A percentile compares a stretch with the other conserved stretches of the same genome.
Conservation (phyloP, 2,329 filamentous ascomycete genomes). For the Ophiostoma himal-ulmi region DNA sequence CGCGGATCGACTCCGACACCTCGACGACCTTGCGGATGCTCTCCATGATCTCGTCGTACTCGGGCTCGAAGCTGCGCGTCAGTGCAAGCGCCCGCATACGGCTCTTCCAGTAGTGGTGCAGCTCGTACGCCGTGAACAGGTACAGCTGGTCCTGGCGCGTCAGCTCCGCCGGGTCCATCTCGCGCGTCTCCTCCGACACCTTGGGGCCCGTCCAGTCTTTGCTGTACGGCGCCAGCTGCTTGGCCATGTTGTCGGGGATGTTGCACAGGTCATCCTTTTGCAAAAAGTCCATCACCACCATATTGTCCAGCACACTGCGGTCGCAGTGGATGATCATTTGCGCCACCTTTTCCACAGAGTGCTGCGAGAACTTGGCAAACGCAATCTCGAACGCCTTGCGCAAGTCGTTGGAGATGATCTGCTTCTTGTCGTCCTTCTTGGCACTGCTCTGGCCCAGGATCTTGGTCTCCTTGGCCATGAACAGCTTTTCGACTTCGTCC, state of each 20-base stretch:
- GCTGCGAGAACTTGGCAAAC: slow-evolving; percentile 84
- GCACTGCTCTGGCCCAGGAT: slow-evolving; percentile 63
- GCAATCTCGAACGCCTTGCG: slow-evolving; percentile 90
- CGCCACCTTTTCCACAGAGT: slow-evolving; percentile 75
- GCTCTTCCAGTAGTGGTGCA: slow-evolving; percentile 98
- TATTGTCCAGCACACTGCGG: slow-evolving; percentile 77
- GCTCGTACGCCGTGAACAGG: slow-evolving; percentile 83
- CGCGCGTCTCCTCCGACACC: slow-evolving; percentile 68
- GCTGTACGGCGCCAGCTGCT: slow-evolving; percentile 89
- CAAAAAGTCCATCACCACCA: slow-evolving; percentile 92
- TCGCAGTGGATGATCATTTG: slow-evolving; percentile 96
- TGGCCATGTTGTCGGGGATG: slow-evolving; percentile 82
- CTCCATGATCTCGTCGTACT: slow-evolving; percentile 85
- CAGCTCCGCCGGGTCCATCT: slow-evolving; percentile 80
- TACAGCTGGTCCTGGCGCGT: slow-evolving; percentile 95
- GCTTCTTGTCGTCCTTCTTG: slow-evolving; percentile 93
- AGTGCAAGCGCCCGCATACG: slow-evolving; percentile 86
- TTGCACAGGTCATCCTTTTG: slow-evolving; percentile 89
- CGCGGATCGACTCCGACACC: slow-evolving; percentile 82
- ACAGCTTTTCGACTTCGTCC: slow-evolving; percentile 95
- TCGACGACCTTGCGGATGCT: slow-evolving; percentile 81
- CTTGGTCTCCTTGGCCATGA: slow-evolving; percentile 96
- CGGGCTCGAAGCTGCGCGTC: slow-evolving; percentile 74
- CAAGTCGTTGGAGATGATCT: slow-evolving; percentile 86
- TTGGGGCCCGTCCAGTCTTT: slow-evolving; percentile 93